Evolutionary conservation across 1,284 basidiomycete species (phyloP), one percentile per base, ranked within the genome.

Genomic region (Malassezia psittaci): DNA sequence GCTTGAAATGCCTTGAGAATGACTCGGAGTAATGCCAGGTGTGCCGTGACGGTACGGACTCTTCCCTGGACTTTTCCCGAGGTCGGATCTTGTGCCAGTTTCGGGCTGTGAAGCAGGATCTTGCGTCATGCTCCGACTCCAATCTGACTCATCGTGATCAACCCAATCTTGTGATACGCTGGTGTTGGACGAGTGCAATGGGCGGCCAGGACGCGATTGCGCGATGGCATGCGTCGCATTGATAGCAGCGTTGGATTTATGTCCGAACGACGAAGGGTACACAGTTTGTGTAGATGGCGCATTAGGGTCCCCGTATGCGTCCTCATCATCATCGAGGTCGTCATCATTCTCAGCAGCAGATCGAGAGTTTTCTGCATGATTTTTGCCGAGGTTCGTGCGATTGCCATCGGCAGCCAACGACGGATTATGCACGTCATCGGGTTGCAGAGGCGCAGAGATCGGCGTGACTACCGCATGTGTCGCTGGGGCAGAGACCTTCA

Each of bases 211-310:
- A 32, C 53, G 53, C 5, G 48, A 18, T 10, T 46, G 44, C 12
- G 19, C 15, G 16, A 36, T 15, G 29, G 33, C 1, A 21, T 47
- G 45, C 32, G 29, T 16, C 16, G 33, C 33, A 10, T 16, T 16
- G 19, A 36, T 36, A 16, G 10, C 15, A 7, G 16, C 24, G n/a
- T 34, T 39, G 24, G 60, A 51, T 57, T 68, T 67, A 56, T 62
- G 64, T 12, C 65, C 65, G 36, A 71, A 71, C 0, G 64, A 68
- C 15, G 67, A 69, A 11, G 68, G 68, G 38, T 65, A 69, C 43
- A 56, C 9, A n/a, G 12, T 13, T 32, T 9, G 33, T 44, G 50
- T 18, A 29, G 24, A 29, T 29, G 24, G 24, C 10, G 45, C 15
- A 24, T 19, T 29, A 5, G 24, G 37, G 13, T 49, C 48, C 40